phyloP scores from a whole-genome alignment of 2,329 filamentous ascomycete genomes.

The Microsporum audouinii region DNA sequence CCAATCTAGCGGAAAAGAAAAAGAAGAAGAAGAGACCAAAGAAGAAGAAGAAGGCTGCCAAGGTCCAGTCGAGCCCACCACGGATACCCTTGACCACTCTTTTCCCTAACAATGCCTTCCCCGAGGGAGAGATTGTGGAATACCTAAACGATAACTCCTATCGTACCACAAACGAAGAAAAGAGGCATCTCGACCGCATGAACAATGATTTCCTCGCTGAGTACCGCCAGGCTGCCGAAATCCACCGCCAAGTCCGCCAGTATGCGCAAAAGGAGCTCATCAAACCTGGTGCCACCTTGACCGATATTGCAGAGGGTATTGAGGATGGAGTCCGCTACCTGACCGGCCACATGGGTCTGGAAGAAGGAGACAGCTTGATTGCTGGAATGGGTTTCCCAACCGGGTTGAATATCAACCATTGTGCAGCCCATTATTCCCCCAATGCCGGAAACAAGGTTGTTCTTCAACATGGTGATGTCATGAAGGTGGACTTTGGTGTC shows the following conservation, averaged over 20 bases:
- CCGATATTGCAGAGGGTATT: slow-evolving; percentile 76
- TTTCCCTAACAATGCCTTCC: slow-evolving; percentile 61
- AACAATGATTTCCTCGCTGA: slow-evolving; percentile 69
- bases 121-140: slow-evolving; percentile 65
- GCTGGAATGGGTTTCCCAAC: slow-evolving; percentile 81
- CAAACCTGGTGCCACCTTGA: slow-evolving; percentile 68
- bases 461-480: slow-evolving; percentile 54
- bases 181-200: slow-evolving; percentile 68
- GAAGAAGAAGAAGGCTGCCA: slow-evolving; percentile 55
- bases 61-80: slow-evolving; percentile 65
- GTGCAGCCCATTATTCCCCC: slow-evolving; percentile 75
- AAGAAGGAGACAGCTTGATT: slow-evolving; percentile 65
- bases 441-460: slow-evolving; percentile 75
- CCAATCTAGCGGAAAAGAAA: slow-evolving; percentile 45
- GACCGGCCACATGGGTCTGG: slow-evolving; percentile 62
- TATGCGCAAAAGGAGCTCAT: slow-evolving; percentile 64
- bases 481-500: slow-evolving; percentile 64
- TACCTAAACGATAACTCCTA: slow-evolving; percentile 67
- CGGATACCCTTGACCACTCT: slow-evolving; percentile 61
- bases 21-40: slow-evolving; percentile 75
- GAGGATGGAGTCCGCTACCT: slow-evolving; percentile 69
- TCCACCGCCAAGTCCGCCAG: slow-evolving; percentile 77
- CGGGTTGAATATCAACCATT: slow-evolving; percentile 72
- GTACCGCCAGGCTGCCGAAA: slow-evolving; percentile 74
- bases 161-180: slow-evolving; percentile 74